Percentiles rank a stretch among this genome's conserved stretches.
phyloP scores from a whole-genome alignment of 2,329 filamentous ascomycete species.

The Aspergillus bombycis region DNA sequence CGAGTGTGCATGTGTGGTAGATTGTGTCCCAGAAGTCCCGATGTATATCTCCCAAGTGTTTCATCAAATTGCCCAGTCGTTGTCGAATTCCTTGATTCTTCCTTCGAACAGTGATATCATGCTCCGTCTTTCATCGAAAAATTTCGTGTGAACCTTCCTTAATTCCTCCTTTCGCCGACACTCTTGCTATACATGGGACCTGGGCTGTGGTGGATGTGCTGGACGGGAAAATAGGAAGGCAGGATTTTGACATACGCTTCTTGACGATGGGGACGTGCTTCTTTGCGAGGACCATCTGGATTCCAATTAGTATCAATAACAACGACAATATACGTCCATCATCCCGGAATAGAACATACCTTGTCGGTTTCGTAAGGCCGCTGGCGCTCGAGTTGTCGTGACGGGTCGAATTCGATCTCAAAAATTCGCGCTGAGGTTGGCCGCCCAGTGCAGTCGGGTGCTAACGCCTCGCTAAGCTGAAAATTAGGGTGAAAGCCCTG shows the following conservation, averaged over 20 bases:
- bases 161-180: not conserved
- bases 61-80: not conserved
- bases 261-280: constrained; percentile 99
- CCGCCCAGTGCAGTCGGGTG: constrained; percentile 31
- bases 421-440: constrained; percentile 43
- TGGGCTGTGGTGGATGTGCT: constrained; percentile 7
- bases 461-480: constrained; percentile 41
- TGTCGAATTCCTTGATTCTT: not conserved
- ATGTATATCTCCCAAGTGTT: not conserved
- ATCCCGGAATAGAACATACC: constrained; percentile 33
- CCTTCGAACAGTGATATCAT: not conserved
- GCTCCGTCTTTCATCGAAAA: not conserved
- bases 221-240: not conserved
- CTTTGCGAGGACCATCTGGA: constrained; percentile 94
- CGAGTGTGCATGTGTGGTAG: not conserved
- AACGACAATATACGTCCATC: not conserved
- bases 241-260: constrained; percentile 76
- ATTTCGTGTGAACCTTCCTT: not conserved
- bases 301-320: constrained; percentile 17
- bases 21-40: not conserved
- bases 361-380: constrained; percentile 50
- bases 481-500: constrained; percentile 26
- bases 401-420: constrained; percentile 43
- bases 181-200: constrained; percentile 6
- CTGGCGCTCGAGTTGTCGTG: constrained; percentile 48